These are phyloP conservation scores for Sistotremastrum suecicum DNA, from an alignment of 768 basidiomycete species.

Conservation along the genomic window DNA sequence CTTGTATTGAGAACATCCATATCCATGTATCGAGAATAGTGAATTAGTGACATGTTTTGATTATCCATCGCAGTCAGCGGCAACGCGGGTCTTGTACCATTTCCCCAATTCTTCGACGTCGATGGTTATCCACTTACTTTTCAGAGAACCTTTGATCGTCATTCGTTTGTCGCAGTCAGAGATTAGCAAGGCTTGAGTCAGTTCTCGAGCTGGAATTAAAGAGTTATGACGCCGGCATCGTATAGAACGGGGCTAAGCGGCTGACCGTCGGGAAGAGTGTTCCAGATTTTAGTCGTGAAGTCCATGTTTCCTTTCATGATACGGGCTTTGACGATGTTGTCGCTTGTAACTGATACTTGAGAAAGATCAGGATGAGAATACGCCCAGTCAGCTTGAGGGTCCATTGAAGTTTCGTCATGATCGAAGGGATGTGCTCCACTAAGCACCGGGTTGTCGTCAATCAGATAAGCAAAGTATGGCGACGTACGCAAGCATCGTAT, in stretches of 20 bases:
- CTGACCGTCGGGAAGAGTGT: slow-evolving; percentile 40
- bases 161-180: slow-evolving; percentile 43
- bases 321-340: slow-evolving; percentile 49
- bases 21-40: no score
- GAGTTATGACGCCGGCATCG: slow-evolving; percentile 5
- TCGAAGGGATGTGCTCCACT: slow-evolving; percentile 76
- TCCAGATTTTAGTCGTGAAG: slow-evolving; percentile 44
- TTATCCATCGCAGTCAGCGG: neutral
- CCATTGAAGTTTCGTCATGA: slow-evolving; percentile 22
- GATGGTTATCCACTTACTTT: slow-evolving; percentile 49
- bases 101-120: slow-evolving; percentile 48
- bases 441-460: neutral
- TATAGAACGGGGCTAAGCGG: neutral
- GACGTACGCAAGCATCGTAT: neutral
- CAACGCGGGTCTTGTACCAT: slow-evolving; percentile 45
- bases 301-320: slow-evolving; percentile 51
- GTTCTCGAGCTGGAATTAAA: slow-evolving; percentile 34
- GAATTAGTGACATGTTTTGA: neutral
- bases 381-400: slow-evolving; percentile 9
- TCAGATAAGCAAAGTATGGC: neutral
- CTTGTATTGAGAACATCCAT: neutral
- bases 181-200: slow-evolving; percentile 49
- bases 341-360: slow-evolving; percentile 31
- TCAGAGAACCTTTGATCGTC: slow-evolving; percentile 47
- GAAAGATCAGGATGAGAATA: slow-evolving; percentile 21